phyloP scores from a whole-genome alignment of 495 filamentous ascomycete genomes.

The Tuber melanosporum region DNA sequence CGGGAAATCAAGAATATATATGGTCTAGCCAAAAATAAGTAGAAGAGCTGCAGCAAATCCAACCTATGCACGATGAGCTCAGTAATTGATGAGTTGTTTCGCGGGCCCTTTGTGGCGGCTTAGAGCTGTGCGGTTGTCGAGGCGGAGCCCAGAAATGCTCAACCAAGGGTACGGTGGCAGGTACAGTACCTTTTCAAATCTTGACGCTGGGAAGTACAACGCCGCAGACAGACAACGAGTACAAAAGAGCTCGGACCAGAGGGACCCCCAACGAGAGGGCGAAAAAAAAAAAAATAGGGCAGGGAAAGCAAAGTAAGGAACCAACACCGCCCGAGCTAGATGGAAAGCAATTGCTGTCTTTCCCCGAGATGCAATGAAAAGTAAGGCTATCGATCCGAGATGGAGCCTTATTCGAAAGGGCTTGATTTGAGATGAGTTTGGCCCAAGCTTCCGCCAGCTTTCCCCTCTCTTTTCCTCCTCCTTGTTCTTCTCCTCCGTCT shows the following conservation, averaged over 20 bases:
- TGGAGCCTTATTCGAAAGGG: neutral
- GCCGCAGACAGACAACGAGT: neutral
- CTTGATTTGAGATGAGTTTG: slow-evolving; percentile 1
- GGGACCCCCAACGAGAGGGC: neutral
- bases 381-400: neutral
- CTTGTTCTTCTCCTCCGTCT: neutral
- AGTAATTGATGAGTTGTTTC: slow-evolving; percentile 34
- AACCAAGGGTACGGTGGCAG: neutral
- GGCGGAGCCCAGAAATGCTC: slow-evolving; percentile 20
- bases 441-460: neutral
- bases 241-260: neutral
- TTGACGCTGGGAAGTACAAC: neutral
- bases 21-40: neutral
- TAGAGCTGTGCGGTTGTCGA: slow-evolving; percentile 25
- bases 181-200: neutral
- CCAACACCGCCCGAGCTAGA: neutral
- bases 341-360: slow-evolving; percentile 2
- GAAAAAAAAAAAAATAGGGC: neutral
- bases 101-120: slow-evolving; percentile 33
- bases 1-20: slow-evolving; percentile 28
- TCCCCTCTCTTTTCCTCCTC: neutral
- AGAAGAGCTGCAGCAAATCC: slow-evolving; percentile 2
- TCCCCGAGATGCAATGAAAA: neutral
- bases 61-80: slow-evolving; percentile 38
- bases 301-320: neutral